Base-by-base conservation (phyloP, 108 stramenopile genomes). In the Cyclotella sp. region DNA sequence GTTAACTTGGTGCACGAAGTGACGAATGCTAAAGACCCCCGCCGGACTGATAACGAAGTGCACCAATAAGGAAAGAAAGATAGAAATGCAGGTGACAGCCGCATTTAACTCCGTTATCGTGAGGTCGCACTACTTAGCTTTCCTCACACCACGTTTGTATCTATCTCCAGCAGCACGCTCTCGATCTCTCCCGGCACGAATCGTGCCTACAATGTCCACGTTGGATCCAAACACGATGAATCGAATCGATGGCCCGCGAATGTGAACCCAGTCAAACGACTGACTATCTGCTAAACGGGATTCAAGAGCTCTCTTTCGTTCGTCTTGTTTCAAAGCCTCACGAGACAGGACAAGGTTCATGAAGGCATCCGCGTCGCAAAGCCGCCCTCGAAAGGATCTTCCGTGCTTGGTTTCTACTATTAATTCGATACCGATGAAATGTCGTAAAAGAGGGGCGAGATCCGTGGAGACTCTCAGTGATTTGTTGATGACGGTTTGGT, bases 361-460 rank as follows among this genome's bases (percentile, higher is more conserved):
- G 70, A 53, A 84, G 10, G 88, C 75, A 61, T 95, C 93, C 34
- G 89, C 85, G 11, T 75, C 67, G 8, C 46, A 11, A 6, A 95
- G 75, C 27, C 61, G 81, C 3, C 93, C 93, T 49, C 75, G 77
- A 55, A 85, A 83, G 1, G 78, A 57, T 46, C 78, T 78, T 9
- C 93, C 93, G 28, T 81, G 86, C 57, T 95, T 95, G 22, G 90
- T 77, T 78, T 95, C 93, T 13, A 95, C 86, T 46, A 85, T 79
- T 13, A 92, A 28, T 45, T 88, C 83, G 22, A 86, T 72, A 0
- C 91, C 91, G 53, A 82, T 52, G 49, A 68, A 68, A 49, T 68
- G 67, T 4, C 67, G 22, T 9, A 68, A 28, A 8, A 68, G 51
- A 19, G 67, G 67, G 49, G 67, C 67, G 28, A 68, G 67, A 8